phyloP scores from a whole-genome alignment of 1,284 basidiomycete species.

The Cutaneotrichosporon sp. region DNA sequence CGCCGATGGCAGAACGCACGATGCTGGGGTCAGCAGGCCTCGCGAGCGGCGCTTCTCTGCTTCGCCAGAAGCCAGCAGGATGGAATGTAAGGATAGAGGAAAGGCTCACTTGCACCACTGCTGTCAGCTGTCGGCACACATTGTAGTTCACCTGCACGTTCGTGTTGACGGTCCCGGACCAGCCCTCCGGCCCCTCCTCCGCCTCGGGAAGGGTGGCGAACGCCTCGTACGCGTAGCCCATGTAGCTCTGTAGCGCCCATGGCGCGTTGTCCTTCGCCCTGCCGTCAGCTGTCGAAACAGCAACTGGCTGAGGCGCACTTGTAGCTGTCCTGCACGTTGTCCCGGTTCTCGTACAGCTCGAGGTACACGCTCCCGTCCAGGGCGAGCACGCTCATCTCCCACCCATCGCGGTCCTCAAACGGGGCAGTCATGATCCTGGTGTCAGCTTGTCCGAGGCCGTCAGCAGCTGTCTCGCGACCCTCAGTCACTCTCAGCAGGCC shows the following conservation, averaged over 20 bases:
- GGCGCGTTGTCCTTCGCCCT: slow-evolving; percentile 28
- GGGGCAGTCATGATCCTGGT: slow-evolving; percentile 60
- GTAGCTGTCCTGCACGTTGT: slow-evolving; percentile 24
- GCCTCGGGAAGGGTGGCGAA: slow-evolving; percentile 43
- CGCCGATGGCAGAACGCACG: slow-evolving; percentile 82
- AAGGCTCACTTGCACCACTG: slow-evolving; percentile 74
- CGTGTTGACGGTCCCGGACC: slow-evolving; percentile 87
- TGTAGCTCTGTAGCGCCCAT: slow-evolving; percentile 46
- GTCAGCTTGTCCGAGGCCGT: not conserved
- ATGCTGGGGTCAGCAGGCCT: slow-evolving; percentile 57
- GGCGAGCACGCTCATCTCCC: slow-evolving; percentile 83
- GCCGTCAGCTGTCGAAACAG: not conserved
- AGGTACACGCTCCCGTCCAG: slow-evolving; percentile 75
- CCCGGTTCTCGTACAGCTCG: slow-evolving; percentile 67
- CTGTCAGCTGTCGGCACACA: slow-evolving; percentile 6
- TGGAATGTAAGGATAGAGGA: too few species aligned
- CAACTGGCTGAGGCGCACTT: slow-evolving; percentile 31
- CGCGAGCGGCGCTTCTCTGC: too few species aligned
- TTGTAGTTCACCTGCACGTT: slow-evolving; percentile 63
- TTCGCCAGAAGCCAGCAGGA: too few species aligned
- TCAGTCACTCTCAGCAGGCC: too few species aligned
- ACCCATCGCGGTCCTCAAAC: slow-evolving; percentile 75
- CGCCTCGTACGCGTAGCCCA: slow-evolving; percentile 52
- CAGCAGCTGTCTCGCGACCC: not conserved
- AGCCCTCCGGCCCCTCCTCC: slow-evolving; percentile 59